phyloP scores from a whole-genome alignment of 805 yeast species.

The Yarrowia sp. region DNA sequence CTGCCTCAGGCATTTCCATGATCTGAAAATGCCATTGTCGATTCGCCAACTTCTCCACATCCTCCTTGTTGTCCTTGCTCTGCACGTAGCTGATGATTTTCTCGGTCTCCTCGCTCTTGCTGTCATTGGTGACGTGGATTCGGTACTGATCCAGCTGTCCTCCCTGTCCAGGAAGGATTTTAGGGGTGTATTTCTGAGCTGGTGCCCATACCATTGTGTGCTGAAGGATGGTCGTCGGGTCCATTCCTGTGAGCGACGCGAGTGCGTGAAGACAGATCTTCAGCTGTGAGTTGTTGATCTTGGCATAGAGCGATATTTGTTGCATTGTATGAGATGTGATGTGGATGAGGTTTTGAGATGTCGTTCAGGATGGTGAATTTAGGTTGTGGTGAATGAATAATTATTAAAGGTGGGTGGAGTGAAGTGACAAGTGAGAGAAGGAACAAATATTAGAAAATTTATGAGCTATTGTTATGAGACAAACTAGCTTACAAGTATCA shows the following conservation, averaged over 20 bases:
- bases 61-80: conserved; percentile 13
- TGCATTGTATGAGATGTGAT: conserved; percentile 49
- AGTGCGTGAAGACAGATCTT: conserved; percentile 48
- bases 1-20: conserved; percentile 53
- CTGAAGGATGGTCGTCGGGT: conserved; percentile 45
- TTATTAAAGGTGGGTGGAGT: too few relatives aligned
- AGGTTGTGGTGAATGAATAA: too few relatives aligned
- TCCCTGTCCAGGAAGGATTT: conserved; percentile 48
- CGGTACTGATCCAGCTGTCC: conserved; percentile 51
- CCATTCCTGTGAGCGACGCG: conserved; percentile 52
- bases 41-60: conserved; percentile 20
- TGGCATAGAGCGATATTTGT: conserved; percentile 50
- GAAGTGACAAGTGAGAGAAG: too few relatives aligned
- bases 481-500: too few relatives aligned
- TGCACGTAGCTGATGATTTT: conserved; percentile 26
- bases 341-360: not conserved
- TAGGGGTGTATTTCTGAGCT: conserved; percentile 45
- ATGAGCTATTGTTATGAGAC: too few relatives aligned
- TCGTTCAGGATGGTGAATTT: not conserved
- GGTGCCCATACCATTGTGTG: conserved; percentile 51
- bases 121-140: conserved; percentile 41
- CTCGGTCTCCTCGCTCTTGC: conserved; percentile 19
- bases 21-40: conserved; percentile 47
- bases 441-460: too few relatives aligned
- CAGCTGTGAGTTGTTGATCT: conserved; percentile 47